Evolutionary conservation across 2,329 filamentous ascomycete species (phyloP), one percentile per base, ranked within the genome.

Genomic region (Xylaria sp.): DNA sequence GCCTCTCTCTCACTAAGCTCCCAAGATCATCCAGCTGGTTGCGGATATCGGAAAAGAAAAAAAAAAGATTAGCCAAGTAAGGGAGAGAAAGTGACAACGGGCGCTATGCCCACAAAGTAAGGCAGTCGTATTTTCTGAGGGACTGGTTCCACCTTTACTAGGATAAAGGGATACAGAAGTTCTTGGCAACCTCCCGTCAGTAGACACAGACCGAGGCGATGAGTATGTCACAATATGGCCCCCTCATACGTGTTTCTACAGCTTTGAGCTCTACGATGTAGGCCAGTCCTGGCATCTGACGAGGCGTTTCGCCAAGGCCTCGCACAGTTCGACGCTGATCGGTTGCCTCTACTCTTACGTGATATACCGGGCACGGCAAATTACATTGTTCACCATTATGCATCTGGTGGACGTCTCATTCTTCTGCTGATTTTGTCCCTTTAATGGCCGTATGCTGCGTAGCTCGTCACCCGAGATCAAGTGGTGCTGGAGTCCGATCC

Each of bases 401-500:
- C 3, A 31, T 12, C 9, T 49, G n/a, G 33, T 15, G 23, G 37
- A 31, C 52, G 4, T 23, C 23, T 33, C 21, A 33, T 33, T 47
- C 31, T 57, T 12, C 2, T 12, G 35, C 21, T 46, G 17, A 1
- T n/a, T 21, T 42, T 43, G 15, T 35, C 15, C 35, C 38, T 31
- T 14, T 17, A 45, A 40, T 49, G 45, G 25, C 40, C 31, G 45
- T 55, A 31, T 42, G 2, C 15, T 51, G n/a, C 17, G 19, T 51
- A 37, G 45, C 56, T 61, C 63, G 52, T 67, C 60, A 62, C 66
- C 64, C 60, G 59, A 70, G 67, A 72, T 71, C 65, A 70, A 61
- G 69, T 66, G 69, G 54, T 65, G 56, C 55, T 64, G 65, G 64
- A 64, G 49, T 64, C 63, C 69, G 67, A 71, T 70, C 67, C 67